Conservation (phyloP, 1,284 basidiomycete genomes). For the Apiotrichum akiyoshidainum region DNA sequence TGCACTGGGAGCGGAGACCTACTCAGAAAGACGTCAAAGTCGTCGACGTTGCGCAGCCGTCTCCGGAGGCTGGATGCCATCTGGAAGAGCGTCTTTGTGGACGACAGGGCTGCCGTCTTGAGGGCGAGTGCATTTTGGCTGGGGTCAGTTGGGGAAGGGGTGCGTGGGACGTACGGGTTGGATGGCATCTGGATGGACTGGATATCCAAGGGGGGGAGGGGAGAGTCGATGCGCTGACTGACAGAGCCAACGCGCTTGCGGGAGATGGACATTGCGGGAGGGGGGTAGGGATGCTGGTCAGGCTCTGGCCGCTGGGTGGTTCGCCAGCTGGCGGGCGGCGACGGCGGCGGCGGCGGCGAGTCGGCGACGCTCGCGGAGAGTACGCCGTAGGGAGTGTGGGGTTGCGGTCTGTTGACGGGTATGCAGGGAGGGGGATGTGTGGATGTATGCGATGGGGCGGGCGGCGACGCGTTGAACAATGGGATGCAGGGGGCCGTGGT, state of each 20-base stretch:
- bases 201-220: constrained; percentile 42
- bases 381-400: not conserved
- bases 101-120: constrained; percentile 49
- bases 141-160: constrained; percentile 11
- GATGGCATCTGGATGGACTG: constrained; percentile 49
- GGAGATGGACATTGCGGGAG: constrained; percentile 35
- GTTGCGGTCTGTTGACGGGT: not conserved
- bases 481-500: too few species aligned
- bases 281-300: not conserved
- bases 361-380: constrained; percentile 1
- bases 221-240: constrained; percentile 40
- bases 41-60: constrained; percentile 43
- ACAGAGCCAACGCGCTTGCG: constrained; percentile 47
- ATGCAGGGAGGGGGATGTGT: too few species aligned
- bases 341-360: not conserved
- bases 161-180: constrained; percentile 38
- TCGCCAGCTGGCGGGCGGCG: not conserved
- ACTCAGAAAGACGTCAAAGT: constrained; percentile 47
- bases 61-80: constrained; percentile 45
- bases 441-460: too few species aligned
- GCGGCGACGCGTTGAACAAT: too few species aligned
- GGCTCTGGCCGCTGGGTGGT: not conserved
- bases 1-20: constrained; percentile 14
- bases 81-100: constrained; percentile 47
- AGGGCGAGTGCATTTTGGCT: constrained; percentile 50